Conservation (phyloP, 2,329 filamentous ascomycete species). For the Claviceps maximensis region DNA sequence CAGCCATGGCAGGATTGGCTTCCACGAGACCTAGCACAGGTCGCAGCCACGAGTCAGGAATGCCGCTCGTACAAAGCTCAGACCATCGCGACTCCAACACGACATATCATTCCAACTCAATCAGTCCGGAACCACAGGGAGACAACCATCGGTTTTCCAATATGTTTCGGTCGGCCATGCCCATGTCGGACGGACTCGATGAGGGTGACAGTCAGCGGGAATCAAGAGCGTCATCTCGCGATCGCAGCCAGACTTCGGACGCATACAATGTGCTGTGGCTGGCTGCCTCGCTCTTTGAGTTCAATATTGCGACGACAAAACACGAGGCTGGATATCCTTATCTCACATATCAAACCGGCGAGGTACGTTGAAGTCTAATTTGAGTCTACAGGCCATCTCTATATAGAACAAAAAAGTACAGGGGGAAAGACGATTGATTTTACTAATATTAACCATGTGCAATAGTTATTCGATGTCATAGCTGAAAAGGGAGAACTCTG, state of each 20-base stretch:
- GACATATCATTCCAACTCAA: conserved; percentile 37
- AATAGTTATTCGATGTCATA: conserved; percentile 77
- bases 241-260: conserved; percentile 37
- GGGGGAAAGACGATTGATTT: neutral
- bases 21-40: conserved; percentile 44
- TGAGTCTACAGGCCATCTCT: neutral
- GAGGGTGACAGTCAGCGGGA: conserved; percentile 35
- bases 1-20: conserved; percentile 7
- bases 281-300: conserved; percentile 88
- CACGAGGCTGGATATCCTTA: conserved; percentile 93
- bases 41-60: conserved; percentile 43
- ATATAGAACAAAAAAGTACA: neutral
- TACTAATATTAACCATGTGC: neutral
- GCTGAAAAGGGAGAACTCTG: conserved; percentile 95
- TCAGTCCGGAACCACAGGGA: conserved; percentile 34
- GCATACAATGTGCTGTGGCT: conserved; percentile 73
- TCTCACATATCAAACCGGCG: conserved; percentile 85
- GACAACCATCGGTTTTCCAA: conserved; percentile 52
- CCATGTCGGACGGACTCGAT: conserved; percentile 55
- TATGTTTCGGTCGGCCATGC: conserved; percentile 78
- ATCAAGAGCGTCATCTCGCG: conserved; percentile 47
- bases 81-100: conserved; percentile 45
- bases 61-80: conserved; percentile 34
- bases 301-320: conserved; percentile 87
- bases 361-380: conserved; percentile 40